These are phyloP conservation scores for Monilinia aucupariae DNA, from an alignment of 2,329 filamentous ascomycete genomes.

Conservation along the genomic window DNA sequence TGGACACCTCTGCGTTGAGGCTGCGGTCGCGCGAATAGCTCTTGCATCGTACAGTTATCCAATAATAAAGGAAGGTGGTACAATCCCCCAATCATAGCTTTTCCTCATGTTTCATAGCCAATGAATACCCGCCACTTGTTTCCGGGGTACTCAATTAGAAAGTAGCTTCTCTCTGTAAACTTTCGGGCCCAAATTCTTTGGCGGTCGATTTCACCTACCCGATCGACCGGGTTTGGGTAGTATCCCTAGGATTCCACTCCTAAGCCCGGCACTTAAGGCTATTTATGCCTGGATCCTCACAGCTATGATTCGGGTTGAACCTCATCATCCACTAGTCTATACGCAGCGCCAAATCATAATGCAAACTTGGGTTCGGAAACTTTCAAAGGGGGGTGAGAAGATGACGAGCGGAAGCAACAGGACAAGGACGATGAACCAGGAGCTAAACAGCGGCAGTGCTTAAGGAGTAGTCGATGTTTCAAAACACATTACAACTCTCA, in stretches of 20 bases:
- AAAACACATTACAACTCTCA: not conserved
- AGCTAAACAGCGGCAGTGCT: slow-evolving; percentile 1
- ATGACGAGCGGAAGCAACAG: slow-evolving; percentile 15
- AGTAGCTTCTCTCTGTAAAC: not conserved
- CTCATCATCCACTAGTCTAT: slow-evolving; percentile 12
- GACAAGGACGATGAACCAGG: not conserved
- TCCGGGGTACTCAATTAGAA: slow-evolving; percentile 7
- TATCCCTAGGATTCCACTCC: slow-evolving; percentile 15
- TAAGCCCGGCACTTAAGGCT: slow-evolving; percentile 3
- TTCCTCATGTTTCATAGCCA: slow-evolving; percentile 1
- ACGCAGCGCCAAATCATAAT: slow-evolving; percentile 4
- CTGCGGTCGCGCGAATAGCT: slow-evolving; percentile 6
- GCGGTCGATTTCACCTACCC: not conserved
- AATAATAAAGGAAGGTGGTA: not conserved
- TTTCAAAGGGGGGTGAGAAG: slow-evolving; percentile 8
- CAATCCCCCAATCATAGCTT: slow-evolving; percentile 7
- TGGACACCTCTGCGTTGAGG: slow-evolving; percentile 3
- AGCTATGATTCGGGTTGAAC: slow-evolving; percentile 2
- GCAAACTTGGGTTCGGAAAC: not conserved
- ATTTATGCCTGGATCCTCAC: slow-evolving; percentile 12
- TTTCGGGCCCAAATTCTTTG: slow-evolving; percentile 6
- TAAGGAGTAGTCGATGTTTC: slow-evolving; percentile 4
- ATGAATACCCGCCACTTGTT: slow-evolving; percentile 14
- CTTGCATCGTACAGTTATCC: slow-evolving; percentile 10
- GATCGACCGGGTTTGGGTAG: slow-evolving; percentile 12